Base-by-base conservation (phyloP, 768 basidiomycete species). In the Russula olivacea region DNA sequence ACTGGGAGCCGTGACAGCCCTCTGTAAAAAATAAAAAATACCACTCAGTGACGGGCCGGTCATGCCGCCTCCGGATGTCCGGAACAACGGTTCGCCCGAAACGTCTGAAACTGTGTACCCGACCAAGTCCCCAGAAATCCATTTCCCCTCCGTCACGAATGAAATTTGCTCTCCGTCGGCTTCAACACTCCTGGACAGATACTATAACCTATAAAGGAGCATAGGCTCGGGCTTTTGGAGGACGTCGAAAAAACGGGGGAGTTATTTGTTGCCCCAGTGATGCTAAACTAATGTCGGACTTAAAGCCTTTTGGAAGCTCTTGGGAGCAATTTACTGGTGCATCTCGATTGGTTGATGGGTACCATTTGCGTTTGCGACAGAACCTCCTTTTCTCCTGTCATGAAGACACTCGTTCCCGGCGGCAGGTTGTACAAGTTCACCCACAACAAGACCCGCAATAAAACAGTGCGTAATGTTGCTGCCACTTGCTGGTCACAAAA, bases 231-330 rank as follows among this genome's bases (percentile, higher is more conserved):
- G 48, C 49, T 25, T 49, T 34, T 48, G 55, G 23, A 17, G 30
- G 28, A n/a, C 9, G 21, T 52, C 25, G 48, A 41, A 53, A 63
- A 28, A 36, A 23, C 25, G 28, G 57, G 51, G 21, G 28, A 21
- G 3, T 12, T 23, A 43, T 51, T 53, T 14, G 45, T 54, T 63
- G n/a, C 36, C 51, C 21, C 45, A 32, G 38, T 41, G 51, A 59
- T 38, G 25, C 36, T 23, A 40, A 58, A 53, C 58, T 53, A 59
- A 54, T 23, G 36, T 58, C 61, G 61, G 61, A 63, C 62, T 54
- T 59, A 25, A 2, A 48, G 25, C 41, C 4, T 4, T 51, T 48
- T 34, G 32, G 36, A 19, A 6, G 7, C 21, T 15, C 12, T 19
- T 19, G 43, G n/a, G 11, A 14, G 52, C 59, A 61, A 45, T 54